A percentile compares a stretch with the other conserved stretches of the same genome.
phyloP scores from a whole-genome alignment of 768 basidiomycete species.

The Mycena filopes region DNA sequence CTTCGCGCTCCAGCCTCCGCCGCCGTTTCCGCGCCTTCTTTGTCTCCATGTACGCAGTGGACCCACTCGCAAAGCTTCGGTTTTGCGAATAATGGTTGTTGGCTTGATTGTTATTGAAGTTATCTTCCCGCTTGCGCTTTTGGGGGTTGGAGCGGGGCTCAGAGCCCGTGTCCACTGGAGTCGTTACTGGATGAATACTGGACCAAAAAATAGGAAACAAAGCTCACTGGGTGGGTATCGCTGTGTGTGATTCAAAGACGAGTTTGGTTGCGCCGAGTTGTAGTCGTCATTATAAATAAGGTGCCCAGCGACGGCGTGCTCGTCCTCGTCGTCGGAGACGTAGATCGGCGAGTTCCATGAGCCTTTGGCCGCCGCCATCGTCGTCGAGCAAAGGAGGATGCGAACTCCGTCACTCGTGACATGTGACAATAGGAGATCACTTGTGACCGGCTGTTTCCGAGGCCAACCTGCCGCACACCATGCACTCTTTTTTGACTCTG shows the following conservation, averaged over 20 bases:
- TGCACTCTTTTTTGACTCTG: too few species aligned
- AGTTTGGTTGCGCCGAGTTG: neutral
- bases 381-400: slow-evolving; percentile 2
- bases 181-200: neutral
- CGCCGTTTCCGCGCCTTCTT: slow-evolving; percentile 56
- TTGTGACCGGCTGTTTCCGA: too few species aligned
- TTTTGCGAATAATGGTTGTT: neutral
- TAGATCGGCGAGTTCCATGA: slow-evolving; percentile 42
- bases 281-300: neutral
- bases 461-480: too few species aligned
- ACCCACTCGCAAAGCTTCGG: neutral
- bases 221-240: slow-evolving; percentile 8
- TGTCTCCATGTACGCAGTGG: slow-evolving; percentile 6
- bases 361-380: slow-evolving; percentile 32
- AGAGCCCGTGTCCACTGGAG: neutral
- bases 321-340: slow-evolving; percentile 41
- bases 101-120: neutral
- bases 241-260: neutral
- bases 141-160: slow-evolving; percentile 12
- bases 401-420: neutral
- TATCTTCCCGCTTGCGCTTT: slow-evolving; percentile 31
- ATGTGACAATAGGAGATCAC: too few species aligned
- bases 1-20: slow-evolving; percentile 48
- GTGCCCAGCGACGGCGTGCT: slow-evolving; percentile 34
- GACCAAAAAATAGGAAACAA: neutral